Percentiles rank a stretch among this genome's conserved stretches.
phyloP scores from a whole-genome alignment of 1,284 basidiomycete genomes.

The Chalciporus piperatoides region DNA sequence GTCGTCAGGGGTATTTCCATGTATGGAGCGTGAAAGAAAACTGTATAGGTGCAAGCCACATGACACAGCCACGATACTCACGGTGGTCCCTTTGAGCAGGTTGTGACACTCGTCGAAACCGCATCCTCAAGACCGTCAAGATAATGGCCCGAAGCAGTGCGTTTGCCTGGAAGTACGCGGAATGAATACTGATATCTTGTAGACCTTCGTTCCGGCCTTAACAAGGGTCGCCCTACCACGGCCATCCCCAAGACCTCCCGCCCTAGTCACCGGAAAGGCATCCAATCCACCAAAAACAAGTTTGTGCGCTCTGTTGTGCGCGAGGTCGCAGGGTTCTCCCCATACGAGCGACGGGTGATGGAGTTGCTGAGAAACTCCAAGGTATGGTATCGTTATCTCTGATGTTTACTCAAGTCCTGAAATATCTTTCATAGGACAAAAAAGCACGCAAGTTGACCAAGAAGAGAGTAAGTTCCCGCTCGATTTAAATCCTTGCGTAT shows the following conservation, averaged over 20 bases:
- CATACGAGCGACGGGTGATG: constrained; percentile 98
- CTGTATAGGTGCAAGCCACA: constrained; percentile 44
- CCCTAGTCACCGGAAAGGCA: constrained; percentile 93
- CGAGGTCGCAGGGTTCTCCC: constrained; percentile 96
- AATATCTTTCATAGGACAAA: constrained; percentile 68
- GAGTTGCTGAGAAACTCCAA: constrained; percentile 99
- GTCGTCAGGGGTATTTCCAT: constrained; percentile 21
- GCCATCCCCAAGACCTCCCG: constrained; percentile 74
- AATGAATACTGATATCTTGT: constrained; percentile 9
- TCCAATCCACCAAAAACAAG: constrained; percentile 79
- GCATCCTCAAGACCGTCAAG: constrained; percentile 55
- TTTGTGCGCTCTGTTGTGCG: constrained; percentile 91
- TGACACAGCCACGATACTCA: constrained; percentile 26
- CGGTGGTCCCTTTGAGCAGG: constrained; percentile 13
- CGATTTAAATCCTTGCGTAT: neutral
- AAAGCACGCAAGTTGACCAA: constrained; percentile 97
- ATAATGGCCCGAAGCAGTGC: constrained; percentile 71
- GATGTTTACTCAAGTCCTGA: neutral
- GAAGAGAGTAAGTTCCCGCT: constrained; percentile 76
- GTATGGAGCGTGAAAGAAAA: constrained; percentile 25
- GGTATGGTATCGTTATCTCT: constrained; percentile 45
- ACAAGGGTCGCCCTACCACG: constrained; percentile 93
- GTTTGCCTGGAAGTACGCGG: constrained; percentile 23
- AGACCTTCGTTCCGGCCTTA: constrained; percentile 91
- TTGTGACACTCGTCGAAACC: constrained; percentile 31